phyloP scores from a whole-genome alignment of 345 rosid species.

The Excoecaria cochinchinensis region DNA sequence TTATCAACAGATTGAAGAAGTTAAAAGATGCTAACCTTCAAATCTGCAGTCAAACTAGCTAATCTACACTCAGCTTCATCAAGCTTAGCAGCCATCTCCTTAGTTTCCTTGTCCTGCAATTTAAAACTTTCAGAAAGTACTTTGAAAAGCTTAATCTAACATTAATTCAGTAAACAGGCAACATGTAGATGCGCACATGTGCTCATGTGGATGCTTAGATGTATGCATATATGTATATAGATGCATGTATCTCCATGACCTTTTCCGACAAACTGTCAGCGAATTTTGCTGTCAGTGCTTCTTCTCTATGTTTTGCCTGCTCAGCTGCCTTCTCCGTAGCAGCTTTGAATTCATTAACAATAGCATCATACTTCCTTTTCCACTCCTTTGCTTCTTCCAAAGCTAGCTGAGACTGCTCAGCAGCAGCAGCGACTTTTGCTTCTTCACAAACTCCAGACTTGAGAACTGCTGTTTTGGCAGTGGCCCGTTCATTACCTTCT shows the following conservation, averaged over 20 bases:
- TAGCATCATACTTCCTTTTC: slow-evolving; percentile 42
- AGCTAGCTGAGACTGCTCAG: slow-evolving; percentile 14
- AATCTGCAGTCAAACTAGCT: slow-evolving; percentile 26
- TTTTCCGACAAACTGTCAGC: slow-evolving; percentile 35
- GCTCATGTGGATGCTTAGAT: too few relatives aligned
- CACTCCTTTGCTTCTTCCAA: slow-evolving; percentile 29
- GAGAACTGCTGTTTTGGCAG: neutral
- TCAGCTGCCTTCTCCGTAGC: slow-evolving; percentile 30
- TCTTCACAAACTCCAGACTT: slow-evolving; percentile 14
- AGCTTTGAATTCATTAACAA: slow-evolving; percentile 28
- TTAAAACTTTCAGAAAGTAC: slow-evolving; percentile 10
- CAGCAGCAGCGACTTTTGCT: slow-evolving; percentile 10
- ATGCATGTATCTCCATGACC: slow-evolving; percentile 21
- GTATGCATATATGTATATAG: neutral
- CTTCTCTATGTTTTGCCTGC: slow-evolving; percentile 18
- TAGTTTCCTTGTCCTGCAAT: slow-evolving; percentile 37
- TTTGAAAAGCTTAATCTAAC: neutral
- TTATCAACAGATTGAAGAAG: neutral
- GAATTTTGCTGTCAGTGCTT: slow-evolving; percentile 30
- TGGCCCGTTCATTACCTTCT: neutral
- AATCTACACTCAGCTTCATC: slow-evolving; percentile 32
- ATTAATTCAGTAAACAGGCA: neutral
- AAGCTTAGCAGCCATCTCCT: slow-evolving; percentile 35
- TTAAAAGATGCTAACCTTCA: slow-evolving; percentile 32
- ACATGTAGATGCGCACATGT: neutral